These are phyloP conservation scores for Butyriboletus loyo DNA, from an alignment of 768 basidiomycete species.

Conservation along the genomic window DNA sequence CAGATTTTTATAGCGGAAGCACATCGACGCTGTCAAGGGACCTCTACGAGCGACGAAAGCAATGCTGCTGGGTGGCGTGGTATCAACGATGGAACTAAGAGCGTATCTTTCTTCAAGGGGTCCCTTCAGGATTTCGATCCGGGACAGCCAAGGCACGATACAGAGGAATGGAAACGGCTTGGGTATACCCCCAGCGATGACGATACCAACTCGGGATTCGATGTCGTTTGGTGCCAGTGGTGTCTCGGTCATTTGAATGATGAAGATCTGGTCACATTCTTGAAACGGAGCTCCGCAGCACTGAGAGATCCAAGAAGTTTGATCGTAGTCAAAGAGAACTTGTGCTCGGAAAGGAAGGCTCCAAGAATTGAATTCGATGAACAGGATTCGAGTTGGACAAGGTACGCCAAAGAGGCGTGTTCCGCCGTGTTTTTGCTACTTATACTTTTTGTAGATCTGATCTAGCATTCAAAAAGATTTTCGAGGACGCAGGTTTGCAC, in stretches of 20 bases:
- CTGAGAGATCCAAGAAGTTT: conserved; percentile 54
- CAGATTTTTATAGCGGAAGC: conserved; percentile 74
- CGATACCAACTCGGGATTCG: conserved; percentile 63
- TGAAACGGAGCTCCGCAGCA: conserved; percentile 59
- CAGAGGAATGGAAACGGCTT: conserved; percentile 58
- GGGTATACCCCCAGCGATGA: conserved; percentile 61
- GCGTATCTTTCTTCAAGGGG: conserved; percentile 75
- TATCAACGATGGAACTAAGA: conserved; percentile 57
- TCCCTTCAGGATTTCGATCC: conserved; percentile 85
- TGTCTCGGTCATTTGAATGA: conserved; percentile 87
- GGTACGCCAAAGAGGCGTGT: conserved; percentile 44
- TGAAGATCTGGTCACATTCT: conserved; percentile 71
- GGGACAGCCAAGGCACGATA: conserved; percentile 34
- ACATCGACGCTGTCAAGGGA: conserved; percentile 36
- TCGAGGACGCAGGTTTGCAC: conserved; percentile 67
- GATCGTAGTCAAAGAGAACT: conserved; percentile 91
- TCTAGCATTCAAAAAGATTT: conserved; percentile 73
- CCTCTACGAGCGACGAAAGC: conserved; percentile 34
- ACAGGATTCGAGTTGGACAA: conserved; percentile 85
- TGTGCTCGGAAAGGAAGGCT: conserved; percentile 63
- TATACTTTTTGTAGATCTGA: conserved; percentile 60
- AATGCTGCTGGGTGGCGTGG: conserved; percentile 56
- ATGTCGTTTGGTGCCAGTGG: conserved; percentile 97
- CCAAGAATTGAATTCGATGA: conserved; percentile 69
- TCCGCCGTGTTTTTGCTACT: conserved; percentile 2